Base-by-base conservation (phyloP, 371 early-diverging fungal species). In the Syncephalis plumigaleata region DNA sequence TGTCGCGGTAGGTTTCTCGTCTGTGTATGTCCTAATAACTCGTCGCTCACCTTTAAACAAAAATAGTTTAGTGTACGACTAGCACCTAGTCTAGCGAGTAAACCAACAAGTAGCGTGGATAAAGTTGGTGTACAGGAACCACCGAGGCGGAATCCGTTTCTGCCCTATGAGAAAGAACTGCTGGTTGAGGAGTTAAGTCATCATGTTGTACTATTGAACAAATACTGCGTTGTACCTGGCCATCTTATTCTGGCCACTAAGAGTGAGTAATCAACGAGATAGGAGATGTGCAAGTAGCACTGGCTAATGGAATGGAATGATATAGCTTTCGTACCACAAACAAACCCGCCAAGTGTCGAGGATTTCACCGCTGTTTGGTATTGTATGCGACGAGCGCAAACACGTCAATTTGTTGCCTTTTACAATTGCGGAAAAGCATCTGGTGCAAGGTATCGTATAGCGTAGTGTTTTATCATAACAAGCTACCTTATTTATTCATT, bases 211-310 rank as follows among this genome's bases (percentile, higher is more conserved):
- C 50, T 85, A 5, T 59, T 83, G 42, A 87, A 87, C 69, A 87
- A 87, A 57, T 87, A 70, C 54, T 68, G 79, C 42, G 64, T 83
- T 36, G 67, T 75, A 9, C 71, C 77, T 18, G 58, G 68, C 9
- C 87, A 86, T 56, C 49, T 75, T 23, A 52, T 87, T 15, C 31
- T 87, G 25, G 70, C 76, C 0, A 82, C 87, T 5, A 81, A 81
- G 69, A 79, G 83, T 81, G 64, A 31, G 18, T n/a, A 24, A 24
- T 31, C 20, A 16, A 42, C 3, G 49, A 21, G 38, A 27, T 36
- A 16, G 18, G 31, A 49, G 13, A 39, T 17, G 18, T 22, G 36
- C 13, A 40, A 15, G 13, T 49, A 3, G 42, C 4, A 9, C 3
- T n/a, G n/a, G n/a, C n/a, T n/a, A n/a, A n/a, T n/a, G n/a, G n/a